Evolutionary conservation across 73 alveolate genomes (phyloP).

Genomic region (Paramecium primaurelia): DNA sequence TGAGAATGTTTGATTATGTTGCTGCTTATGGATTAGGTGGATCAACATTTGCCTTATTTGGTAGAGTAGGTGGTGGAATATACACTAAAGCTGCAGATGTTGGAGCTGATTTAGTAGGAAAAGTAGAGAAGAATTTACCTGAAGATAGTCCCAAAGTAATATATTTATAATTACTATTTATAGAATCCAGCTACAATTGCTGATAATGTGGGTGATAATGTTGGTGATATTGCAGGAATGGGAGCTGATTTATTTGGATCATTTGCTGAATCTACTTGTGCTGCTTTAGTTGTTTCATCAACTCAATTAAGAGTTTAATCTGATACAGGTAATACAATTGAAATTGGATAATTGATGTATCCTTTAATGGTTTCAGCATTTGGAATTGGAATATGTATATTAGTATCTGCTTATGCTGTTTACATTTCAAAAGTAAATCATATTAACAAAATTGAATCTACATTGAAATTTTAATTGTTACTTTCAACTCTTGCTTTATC

Average conservation of each 20-base stretch:
- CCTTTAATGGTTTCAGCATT: constrained; percentile 79
- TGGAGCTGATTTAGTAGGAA: constrained; percentile 95
- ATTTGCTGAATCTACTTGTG: constrained; percentile 93
- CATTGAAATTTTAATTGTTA: constrained; percentile 54
- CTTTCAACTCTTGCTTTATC: constrained; percentile 65
- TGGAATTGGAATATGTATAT: constrained; percentile 61
- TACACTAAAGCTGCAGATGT: constrained; percentile 98
- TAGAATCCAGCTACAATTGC: constrained; percentile 91
- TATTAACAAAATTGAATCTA: constrained; percentile 63
- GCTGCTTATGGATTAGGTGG: constrained; percentile 98
- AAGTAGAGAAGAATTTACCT: constrained; percentile 81
- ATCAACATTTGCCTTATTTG: constrained; percentile 94
- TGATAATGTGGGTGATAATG: constrained; percentile 87
- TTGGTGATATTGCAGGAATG: constrained; percentile 91
- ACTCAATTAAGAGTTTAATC: constrained; percentile 60
- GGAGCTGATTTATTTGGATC: constrained; percentile 94
- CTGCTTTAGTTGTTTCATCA: constrained; percentile 88
- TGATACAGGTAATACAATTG: background rate
- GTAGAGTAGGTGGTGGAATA: constrained; percentile 99
- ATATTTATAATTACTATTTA: background rate
- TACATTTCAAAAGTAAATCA: constrained; percentile 62
- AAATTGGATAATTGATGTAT: constrained; percentile 65
- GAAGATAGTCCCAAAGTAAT: constrained; percentile 73
- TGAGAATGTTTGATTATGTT: constrained; percentile 80
- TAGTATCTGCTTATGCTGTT: constrained; percentile 58